Base-by-base conservation (phyloP, 805 yeast genomes). In the Myxozyma neglecta region DNA sequence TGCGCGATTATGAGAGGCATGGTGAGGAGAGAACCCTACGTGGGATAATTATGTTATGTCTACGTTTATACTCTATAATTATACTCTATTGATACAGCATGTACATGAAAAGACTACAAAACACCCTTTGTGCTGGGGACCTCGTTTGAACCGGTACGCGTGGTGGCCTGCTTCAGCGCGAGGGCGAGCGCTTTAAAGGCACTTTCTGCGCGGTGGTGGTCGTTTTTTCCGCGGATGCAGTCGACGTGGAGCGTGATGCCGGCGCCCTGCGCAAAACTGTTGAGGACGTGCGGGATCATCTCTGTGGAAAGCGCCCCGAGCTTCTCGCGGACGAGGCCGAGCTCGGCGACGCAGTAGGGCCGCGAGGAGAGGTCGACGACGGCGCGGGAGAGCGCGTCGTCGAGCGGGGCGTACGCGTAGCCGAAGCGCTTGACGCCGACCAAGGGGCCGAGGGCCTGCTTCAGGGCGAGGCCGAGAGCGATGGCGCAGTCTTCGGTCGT, bases 91-190 rank as follows among this genome's bases (percentile, higher is more conserved):
- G n/a, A n/a, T n/a, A n/a, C 4, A 35, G 32, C 16, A 16, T 13
- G 34, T 2, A 40, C 20, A 40, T 40, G 10, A 13, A 10, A 42
- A 8, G 6, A 18, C 49, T 61, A 68, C 56, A 93, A 79, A 10
- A 94, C 98, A 57, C 99, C 99, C 77, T 94, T 94, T 10, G 99
- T 94, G 58, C 96, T 87, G 20, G 99, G 99, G 50, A 94, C 89
- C 64, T 94, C 99, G 71, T 90, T 81, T 14, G 24, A 46, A 37
- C 97, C 98, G 37, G 90, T 90, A 68, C 83, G 80, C 10, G 93
- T 81, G 53, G 83, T 85, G 29, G 98, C 93, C 72, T 91, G 96
- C 69, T 85, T 87, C 53, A 94, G 80, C 3, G 99, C 99, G 20
- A 94, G 80, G 0, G 99, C 99, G 66, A 93, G 78, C 0, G 98